Base-by-base conservation (phyloP, 1,139 yeast species). In the Sugiyamaella pinicola region DNA sequence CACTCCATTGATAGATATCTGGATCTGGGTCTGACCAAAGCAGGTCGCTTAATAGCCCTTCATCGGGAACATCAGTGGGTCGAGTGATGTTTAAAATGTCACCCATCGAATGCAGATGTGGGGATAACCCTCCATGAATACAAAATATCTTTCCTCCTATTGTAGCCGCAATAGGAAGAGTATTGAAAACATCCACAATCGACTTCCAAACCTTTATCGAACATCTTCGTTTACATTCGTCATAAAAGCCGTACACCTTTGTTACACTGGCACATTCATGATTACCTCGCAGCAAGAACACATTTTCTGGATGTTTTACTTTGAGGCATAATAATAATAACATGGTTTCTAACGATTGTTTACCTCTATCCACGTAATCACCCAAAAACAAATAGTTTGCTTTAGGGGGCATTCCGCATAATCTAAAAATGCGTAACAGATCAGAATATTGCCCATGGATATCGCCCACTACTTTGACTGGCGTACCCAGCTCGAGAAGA, bases 1-100 rank as follows among this genome's bases (percentile, higher is more conserved):
- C 84, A 12, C 87, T 82, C 96, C 96, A 88, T 57, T 81, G 83
- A 42, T 75, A 72, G 8, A 83, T 78, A 60, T 74, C 73, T 0
- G 84, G 73, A 65, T 86, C 93, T 1, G 96, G 96, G 67, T 88
- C 96, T 1, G 95, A 85, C 96, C 96, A 88, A 45, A 88, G 71
- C 58, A 88, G 75, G 71, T 88, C 96, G 1, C 95, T 87, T 52
- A 88, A 71, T 28, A 88, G 74, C 0, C 96, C 96, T 56, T 79
- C 79, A 60, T 87, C 96, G 0, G 96, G 96, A 33, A 88, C 83
- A 69, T 87, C 96, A 0, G 96, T 87, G 18, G 96, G 96, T 62
- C 96, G 76, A 58, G 80, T 81, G 56, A 88, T 84, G 45, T 77
- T 75, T 60, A 82, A 83, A 59, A 88, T 84, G 65, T 87, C 93